Evolutionary conservation across 306 rosid genomes (phyloP), one percentile per base, ranked within the genome.

Genomic region (Datisca glomerata): DNA sequence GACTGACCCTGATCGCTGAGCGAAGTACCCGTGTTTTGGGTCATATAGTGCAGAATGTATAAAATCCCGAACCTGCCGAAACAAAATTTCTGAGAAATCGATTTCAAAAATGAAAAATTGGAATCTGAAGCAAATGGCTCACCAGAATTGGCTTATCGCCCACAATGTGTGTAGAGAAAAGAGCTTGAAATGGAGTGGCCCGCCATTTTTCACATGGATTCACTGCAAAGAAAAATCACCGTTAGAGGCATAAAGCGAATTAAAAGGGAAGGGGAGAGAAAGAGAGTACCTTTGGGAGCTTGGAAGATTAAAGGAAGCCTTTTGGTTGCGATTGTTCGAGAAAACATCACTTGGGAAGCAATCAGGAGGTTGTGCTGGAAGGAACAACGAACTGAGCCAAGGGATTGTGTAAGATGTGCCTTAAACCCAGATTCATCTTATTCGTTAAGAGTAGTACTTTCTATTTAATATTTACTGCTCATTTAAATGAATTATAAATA

Each of bases 11-110:
- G 79, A 60, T 34, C 78, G 65, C 50, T 75, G 85, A 14, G 93
- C 71, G 67, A 87, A 87, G 65, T 83, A 87, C 25, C 97, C 93
- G 52, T 76, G 78, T 25, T 51, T 47, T 5, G 94, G 78, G 53
- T 87, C 93, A 40, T 87, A 87, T n/a, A 83, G 62, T 28, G 89
- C 80, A 41, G 97, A 87, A 58, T 74, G 94, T 57, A 87, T 69
- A 43, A 87, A 87, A 83, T 87, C 94, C 16, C 97, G 89, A 70
- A 87, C 94, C 96, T 86, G 67, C 20, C 36, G 18, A 46, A 24
- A 12, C 12, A 24, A 61, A 46, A 4, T 3, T 18, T 33, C 4
- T 32, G 24, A 18, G 12, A 51, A 41, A 44, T 18, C 49, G 55
- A 45, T 14, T 6, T 0, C 10, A 31, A 67, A 41, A 35, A 33